Evolutionary conservation across 768 basidiomycete genomes (phyloP).

Genomic region (Lentinula aciculospora): DNA sequence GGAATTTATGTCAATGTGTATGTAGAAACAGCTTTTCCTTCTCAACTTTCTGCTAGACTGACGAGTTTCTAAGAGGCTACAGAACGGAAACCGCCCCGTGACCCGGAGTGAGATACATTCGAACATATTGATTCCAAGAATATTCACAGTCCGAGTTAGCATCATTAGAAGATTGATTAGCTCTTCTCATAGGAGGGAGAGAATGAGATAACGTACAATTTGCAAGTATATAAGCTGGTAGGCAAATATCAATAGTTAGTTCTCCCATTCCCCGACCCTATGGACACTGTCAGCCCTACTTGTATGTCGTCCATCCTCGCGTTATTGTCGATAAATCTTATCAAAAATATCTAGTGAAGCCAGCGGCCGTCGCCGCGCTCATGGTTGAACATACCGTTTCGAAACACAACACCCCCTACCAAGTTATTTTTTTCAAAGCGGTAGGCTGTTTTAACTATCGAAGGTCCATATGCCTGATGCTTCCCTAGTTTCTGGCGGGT

Average conservation of each 20-base stretch:
- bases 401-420: conserved; percentile 61
- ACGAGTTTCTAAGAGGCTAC: no score
- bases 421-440: conserved; percentile 62
- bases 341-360: conserved; percentile 27
- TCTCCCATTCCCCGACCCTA: not conserved
- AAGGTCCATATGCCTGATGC: not conserved
- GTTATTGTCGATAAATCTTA: not conserved
- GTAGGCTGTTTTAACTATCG: conserved; percentile 30
- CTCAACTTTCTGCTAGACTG: no score
- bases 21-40: no score
- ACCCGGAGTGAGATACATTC: no score
- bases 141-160: no score
- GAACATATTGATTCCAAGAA: no score
- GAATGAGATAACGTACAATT: no score
- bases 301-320: not conserved
- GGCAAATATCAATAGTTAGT: not conserved
- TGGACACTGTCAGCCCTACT: not conserved
- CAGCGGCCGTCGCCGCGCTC: conserved; percentile 48
- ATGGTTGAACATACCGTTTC: conserved; percentile 52
- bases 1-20: no score
- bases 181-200: no score
- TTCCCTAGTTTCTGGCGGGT: conserved; percentile 59
- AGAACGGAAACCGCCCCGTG: no score
- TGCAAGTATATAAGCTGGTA: not conserved
- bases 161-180: no score